These are phyloP conservation scores for Talaromyces adpressus DNA, from an alignment of 495 filamentous ascomycete species.

Conservation along the genomic window DNA sequence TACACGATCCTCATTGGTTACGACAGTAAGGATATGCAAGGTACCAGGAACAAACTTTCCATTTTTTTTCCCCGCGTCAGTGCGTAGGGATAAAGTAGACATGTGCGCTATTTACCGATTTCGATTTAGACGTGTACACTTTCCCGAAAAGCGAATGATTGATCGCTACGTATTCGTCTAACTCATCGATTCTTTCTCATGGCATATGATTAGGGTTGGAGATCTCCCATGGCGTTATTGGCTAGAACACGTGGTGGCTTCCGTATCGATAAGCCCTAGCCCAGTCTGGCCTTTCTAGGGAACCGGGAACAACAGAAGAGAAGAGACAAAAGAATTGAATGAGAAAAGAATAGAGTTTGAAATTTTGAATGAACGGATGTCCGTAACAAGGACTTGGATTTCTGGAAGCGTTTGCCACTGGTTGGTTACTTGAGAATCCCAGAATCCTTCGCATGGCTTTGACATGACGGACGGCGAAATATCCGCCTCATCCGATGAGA, in stretches of 20 bases:
- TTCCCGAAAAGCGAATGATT: neutral
- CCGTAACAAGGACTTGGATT: neutral
- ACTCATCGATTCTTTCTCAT: neutral
- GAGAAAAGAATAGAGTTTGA: no score
- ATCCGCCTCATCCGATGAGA: neutral
- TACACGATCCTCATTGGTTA: neutral
- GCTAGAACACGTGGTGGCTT: neutral
- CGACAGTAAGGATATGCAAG: neutral
- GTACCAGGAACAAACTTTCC: conserved; percentile 2
- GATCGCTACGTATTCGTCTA: neutral
- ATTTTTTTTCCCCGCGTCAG: neutral
- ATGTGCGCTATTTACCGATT: neutral
- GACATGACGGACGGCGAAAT: no score
- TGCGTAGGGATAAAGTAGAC: neutral
- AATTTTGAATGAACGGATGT: neutral
- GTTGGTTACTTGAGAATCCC: no score
- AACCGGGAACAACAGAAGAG: no score
- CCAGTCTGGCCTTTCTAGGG: neutral
- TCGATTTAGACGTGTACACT: neutral
- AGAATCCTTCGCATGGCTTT: no score
- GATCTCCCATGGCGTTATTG: neutral
- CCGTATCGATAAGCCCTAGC: neutral
- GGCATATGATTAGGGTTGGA: neutral
- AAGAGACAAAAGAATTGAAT: no score
- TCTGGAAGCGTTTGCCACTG: neutral